Base-by-base conservation (phyloP, 208 protist genomes). In the Crithidia thermophila region DNA sequence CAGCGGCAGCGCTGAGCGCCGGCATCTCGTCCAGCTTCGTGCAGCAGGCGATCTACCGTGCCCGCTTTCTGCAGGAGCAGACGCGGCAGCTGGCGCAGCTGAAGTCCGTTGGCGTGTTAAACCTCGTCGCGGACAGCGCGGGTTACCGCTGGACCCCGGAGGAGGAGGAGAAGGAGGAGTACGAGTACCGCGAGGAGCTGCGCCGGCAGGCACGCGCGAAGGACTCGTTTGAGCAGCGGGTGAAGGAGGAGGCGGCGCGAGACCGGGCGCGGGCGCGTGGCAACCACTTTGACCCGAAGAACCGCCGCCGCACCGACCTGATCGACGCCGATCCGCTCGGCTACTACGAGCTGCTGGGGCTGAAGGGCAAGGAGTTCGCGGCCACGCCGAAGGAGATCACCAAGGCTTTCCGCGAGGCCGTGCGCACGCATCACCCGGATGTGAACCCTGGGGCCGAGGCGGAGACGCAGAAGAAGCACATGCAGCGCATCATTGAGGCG, bases 151-250 rank as follows among this genome's bases (percentile, higher is more conserved):
- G 91, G 88, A 84, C 82, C 0, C 79, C 81, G 5, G 86, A 90
- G 49, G 87, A 94, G 20, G 91, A 96, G 67, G 88, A 96, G 64
- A 72, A 79, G 20, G 77, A 81, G 31, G 91, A 94, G 82, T 96
- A 92, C 64, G 91, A 96, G 75, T 93, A 94, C 75, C 81, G 88
- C 10, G 91, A 96, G 80, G 86, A 96, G 67, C 79, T 96, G 42
- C 84, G 91, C 18, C 81, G 69, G 25, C 76, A 74, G 37, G 91
- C 91, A 10, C 84, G 88, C 23, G 75, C 68, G 30, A 84, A 82
- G 46, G 75, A 79, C 45, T 70, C 55, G 21, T 96, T 96, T 42
- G 82, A 96, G 75, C 85, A 93, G 62, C 84, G 82, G 9, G 87
- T 96, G 31, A 91, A 93, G 77, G 88, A 96, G 63, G 88, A 94